A percentile compares a stretch with the other conserved stretches of the same genome.
Conservation (phyloP, 2,329 filamentous ascomycete genomes). For the Epichloe coenophiala region DNA sequence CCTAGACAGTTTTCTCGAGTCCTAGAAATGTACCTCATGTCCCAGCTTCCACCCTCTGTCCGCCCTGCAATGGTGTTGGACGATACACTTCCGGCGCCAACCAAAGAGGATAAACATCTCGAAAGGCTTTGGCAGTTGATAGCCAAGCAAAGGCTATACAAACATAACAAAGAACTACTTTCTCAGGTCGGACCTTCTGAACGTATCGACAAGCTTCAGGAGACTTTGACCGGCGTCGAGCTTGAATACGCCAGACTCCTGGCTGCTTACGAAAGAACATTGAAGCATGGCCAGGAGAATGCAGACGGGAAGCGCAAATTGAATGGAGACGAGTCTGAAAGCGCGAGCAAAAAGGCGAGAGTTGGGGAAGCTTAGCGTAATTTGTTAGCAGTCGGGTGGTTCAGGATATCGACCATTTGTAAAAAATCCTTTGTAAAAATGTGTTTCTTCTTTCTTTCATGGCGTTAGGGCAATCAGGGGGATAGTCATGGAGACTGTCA, state of each 20-base stretch:
- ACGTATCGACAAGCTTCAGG: conserved; percentile 57
- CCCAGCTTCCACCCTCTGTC: conserved; percentile 40
- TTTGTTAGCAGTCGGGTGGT: background rate
- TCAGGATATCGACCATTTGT: background rate
- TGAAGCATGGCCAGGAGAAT: conserved; percentile 13
- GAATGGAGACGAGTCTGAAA: conserved; percentile 14
- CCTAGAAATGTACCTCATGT: conserved; percentile 62
- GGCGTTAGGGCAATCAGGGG: background rate
- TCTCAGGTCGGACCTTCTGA: conserved; percentile 55
- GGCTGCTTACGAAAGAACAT: conserved; percentile 27
- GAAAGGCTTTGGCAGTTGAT: conserved; percentile 62
- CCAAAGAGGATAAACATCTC: conserved; percentile 43
- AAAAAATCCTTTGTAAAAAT: background rate
- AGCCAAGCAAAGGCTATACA: conserved; percentile 65
- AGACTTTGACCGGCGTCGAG: conserved; percentile 54
- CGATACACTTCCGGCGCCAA: conserved; percentile 28
- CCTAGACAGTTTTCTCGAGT: conserved; percentile 63
- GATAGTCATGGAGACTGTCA: background rate
- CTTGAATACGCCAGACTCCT: conserved; percentile 61
- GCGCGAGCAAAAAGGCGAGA: conserved; percentile 32
- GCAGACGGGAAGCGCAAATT: conserved; percentile 34
- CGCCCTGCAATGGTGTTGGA: conserved; percentile 36
- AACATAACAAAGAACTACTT: conserved; percentile 59
- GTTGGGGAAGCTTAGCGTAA: conserved; percentile 19
- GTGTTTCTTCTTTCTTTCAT: background rate